Evolutionary conservation across 2,329 filamentous ascomycete genomes (phyloP).

Genomic region (Geoglossum cookeanum): DNA sequence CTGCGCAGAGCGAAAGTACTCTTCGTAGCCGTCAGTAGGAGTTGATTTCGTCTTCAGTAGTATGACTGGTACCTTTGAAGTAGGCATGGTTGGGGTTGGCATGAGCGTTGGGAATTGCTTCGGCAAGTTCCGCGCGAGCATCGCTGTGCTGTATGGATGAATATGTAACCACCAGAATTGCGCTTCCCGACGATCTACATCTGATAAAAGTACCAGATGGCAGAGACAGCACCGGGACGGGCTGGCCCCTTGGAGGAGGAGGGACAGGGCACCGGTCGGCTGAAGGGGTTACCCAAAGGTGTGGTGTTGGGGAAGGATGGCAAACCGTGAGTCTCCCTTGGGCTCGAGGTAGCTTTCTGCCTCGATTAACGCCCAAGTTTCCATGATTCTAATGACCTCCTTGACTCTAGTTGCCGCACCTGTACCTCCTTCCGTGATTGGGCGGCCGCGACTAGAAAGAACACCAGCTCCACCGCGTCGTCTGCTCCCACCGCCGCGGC

Average conservation of each 20-base stretch:
- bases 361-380: background rate
- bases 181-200: background rate
- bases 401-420: constrained; percentile 40
- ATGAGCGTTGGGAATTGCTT: background rate
- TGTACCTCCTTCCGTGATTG: constrained; percentile 45
- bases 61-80: constrained; percentile 32
- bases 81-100: background rate
- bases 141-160: too few species aligned
- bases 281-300: constrained; percentile 46
- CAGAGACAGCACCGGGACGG: background rate
- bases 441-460: constrained; percentile 35
- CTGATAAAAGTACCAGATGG: background rate
- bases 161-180: background rate
- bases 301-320: constrained; percentile 62
- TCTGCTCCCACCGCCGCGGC: constrained; percentile 6
- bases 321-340: constrained; percentile 47
- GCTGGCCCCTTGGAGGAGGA: background rate
- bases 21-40: constrained; percentile 53
- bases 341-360: constrained; percentile 7
- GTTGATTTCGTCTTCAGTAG: constrained; percentile 61
- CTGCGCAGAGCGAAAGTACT: constrained; percentile 32
- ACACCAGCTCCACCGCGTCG: constrained; percentile 20
- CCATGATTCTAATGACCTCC: constrained; percentile 6
- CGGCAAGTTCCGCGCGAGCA: background rate
- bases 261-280: constrained; percentile 9